These are phyloP conservation scores for Jasminum sambac DNA, from an alignment of 257 asterid genomes.

Conservation along the genomic window DNA sequence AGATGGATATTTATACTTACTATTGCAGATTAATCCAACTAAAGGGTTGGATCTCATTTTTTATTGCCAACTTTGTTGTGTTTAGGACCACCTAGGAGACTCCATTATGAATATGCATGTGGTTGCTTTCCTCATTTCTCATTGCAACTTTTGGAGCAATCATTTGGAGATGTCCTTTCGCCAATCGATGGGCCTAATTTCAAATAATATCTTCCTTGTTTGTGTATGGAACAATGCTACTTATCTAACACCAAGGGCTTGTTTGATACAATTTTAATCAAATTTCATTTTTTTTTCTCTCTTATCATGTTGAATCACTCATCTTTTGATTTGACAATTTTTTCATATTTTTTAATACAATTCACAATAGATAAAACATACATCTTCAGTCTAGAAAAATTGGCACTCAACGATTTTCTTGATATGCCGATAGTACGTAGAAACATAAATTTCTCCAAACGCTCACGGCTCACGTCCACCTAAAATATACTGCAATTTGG, in stretches of 20 bases:
- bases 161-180: conserved; percentile 38
- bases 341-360: too few relatives aligned
- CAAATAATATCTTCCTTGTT: background rate
- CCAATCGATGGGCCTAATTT: background rate
- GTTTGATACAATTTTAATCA: too few relatives aligned
- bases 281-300: too few relatives aligned
- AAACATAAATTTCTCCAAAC: conserved; percentile 17
- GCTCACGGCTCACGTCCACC: background rate
- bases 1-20: background rate
- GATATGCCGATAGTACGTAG: background rate
- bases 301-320: too few relatives aligned
- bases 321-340: too few relatives aligned
- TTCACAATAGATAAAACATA: too few relatives aligned
- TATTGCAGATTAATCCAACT: background rate
- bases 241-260: too few relatives aligned
- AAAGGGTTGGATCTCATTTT: background rate
- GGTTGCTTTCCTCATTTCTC: conserved; percentile 2
- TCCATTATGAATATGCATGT: conserved; percentile 1
- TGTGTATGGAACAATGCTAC: background rate
- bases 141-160: conserved; percentile 64
- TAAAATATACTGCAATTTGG: background rate
- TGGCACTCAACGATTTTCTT: too few relatives aligned
- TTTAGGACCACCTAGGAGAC: background rate
- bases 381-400: too few relatives aligned
- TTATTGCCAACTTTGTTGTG: background rate